Evolutionary conservation across 176 grass and related monocot species (phyloP).

Genomic region (Panicum miliaceum): DNA sequence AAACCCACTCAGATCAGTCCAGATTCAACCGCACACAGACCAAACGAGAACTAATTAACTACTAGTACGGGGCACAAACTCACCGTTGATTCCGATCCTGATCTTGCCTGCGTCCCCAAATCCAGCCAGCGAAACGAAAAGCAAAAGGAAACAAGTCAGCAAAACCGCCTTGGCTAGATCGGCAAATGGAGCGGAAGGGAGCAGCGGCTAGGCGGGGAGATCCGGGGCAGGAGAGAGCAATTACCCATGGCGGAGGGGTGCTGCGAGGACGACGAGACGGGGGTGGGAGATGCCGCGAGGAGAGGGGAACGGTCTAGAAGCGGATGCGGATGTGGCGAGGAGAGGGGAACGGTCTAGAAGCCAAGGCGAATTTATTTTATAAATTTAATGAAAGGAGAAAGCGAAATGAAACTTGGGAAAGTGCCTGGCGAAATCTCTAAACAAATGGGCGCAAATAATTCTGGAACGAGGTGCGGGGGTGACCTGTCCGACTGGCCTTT

Average conservation of each 20-base stretch:
- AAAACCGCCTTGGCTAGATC: background rate
- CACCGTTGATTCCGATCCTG: constrained; percentile 78
- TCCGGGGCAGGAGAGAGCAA: background rate
- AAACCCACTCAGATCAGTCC: background rate
- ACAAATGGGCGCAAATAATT: constrained; percentile 1
- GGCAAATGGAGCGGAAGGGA: background rate
- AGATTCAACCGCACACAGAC: background rate
- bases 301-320: background rate
- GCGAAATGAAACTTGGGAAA: background rate
- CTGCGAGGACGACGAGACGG: background rate
- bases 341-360: background rate
- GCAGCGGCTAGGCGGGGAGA: background rate
- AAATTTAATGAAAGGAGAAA: background rate
- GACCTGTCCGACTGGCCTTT: constrained; percentile 30
- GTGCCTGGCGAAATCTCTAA: background rate
- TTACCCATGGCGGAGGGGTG: constrained; percentile 58
- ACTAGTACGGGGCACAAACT: background rate
- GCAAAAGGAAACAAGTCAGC: background rate
- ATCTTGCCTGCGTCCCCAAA: constrained; percentile 50
- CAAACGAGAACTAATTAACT: background rate
- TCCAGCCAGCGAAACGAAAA: background rate
- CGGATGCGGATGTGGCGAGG: background rate
- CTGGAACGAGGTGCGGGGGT: constrained; percentile 5
- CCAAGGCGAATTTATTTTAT: background rate
- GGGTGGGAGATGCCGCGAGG: background rate